phyloP scores from a whole-genome alignment of 2,329 filamentous ascomycete genomes.

The Scedosporium aurantiacum region DNA sequence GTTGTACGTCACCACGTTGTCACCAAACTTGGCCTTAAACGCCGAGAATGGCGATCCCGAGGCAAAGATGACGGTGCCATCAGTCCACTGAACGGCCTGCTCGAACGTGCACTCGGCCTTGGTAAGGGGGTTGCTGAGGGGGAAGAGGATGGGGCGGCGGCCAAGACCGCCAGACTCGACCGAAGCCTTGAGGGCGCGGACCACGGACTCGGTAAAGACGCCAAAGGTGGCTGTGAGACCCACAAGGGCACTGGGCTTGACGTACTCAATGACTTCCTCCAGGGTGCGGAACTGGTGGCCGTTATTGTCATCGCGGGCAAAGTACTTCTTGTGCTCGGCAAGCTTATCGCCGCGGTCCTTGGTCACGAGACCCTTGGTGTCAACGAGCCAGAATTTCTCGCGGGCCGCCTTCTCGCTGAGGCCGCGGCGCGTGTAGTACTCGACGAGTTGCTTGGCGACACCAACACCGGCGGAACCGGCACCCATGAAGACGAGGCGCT shows the following conservation, averaged over 20 bases:
- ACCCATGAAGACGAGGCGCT: conserved; percentile 91
- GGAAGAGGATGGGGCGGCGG: conserved; percentile 83
- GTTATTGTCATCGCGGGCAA: conserved; percentile 53
- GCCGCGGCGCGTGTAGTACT: conserved; percentile 90
- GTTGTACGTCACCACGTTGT: conserved; percentile 54
- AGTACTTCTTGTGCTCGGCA: conserved; percentile 77
- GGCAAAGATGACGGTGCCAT: conserved; percentile 85
- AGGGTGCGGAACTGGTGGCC: conserved; percentile 66
- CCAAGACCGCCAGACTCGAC: conserved; percentile 55
- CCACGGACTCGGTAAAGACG: conserved; percentile 79
- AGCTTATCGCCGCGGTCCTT: conserved; percentile 86
- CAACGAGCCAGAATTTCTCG: conserved; percentile 92
- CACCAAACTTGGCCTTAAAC: conserved; percentile 48
- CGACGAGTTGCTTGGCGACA: conserved; percentile 94
- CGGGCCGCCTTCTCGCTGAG: conserved; percentile 78
- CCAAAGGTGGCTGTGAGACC: conserved; percentile 91
- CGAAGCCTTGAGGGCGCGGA: conserved; percentile 57
- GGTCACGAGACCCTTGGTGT: conserved; percentile 92
- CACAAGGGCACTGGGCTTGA: conserved; percentile 89
- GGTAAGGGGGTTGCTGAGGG: conserved; percentile 87
- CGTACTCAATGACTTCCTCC: conserved; percentile 85
- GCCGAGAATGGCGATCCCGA: conserved; percentile 86
- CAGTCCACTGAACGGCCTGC: conserved; percentile 81
- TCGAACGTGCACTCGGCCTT: conserved; percentile 96
- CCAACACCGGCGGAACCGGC: conserved; percentile 92